phyloP scores from a whole-genome alignment of 2,329 filamentous ascomycete species.

The Pseudogymnoascus sp. region DNA sequence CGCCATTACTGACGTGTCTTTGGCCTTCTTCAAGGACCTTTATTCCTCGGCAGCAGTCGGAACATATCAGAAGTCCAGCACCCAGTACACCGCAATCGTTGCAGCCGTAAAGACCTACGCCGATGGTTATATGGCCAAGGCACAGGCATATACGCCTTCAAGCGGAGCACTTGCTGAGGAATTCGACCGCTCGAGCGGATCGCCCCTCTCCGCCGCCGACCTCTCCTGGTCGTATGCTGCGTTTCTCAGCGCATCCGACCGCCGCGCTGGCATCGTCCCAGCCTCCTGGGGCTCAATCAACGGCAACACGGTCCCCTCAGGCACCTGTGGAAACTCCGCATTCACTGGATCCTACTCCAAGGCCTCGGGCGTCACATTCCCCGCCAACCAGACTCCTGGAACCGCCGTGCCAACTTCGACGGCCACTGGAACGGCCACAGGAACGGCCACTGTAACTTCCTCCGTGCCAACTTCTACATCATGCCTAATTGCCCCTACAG shows the following conservation, averaged over 20 bases:
- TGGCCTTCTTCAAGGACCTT: conserved; percentile 64
- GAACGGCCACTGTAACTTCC: conserved; percentile 12
- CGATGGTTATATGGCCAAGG: conserved; percentile 44
- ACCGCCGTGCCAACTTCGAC: neutral
- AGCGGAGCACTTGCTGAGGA: conserved; percentile 63
- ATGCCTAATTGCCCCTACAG: conserved; percentile 34
- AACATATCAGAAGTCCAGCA: conserved; percentile 52
- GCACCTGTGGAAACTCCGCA: conserved; percentile 39
- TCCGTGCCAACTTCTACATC: conserved; percentile 24
- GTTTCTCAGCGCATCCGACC: conserved; percentile 53
- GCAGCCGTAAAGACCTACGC: conserved; percentile 55
- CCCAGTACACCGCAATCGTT: conserved; percentile 54
- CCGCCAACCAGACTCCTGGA: conserved; percentile 24
- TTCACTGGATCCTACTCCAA: conserved; percentile 42
- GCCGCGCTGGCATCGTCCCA: conserved; percentile 47
- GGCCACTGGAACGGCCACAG: neutral
- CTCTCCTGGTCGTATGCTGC: conserved; percentile 68
- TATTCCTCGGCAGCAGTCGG: conserved; percentile 49
- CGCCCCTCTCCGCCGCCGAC: conserved; percentile 53
- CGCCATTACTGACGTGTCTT: conserved; percentile 53
- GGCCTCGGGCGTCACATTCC: conserved; percentile 38
- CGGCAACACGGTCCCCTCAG: conserved; percentile 38
- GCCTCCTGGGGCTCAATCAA: conserved; percentile 44
- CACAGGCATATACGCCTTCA: conserved; percentile 40
- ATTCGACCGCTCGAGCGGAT: conserved; percentile 45